Base-by-base conservation (phyloP, 2,329 filamentous ascomycete species). In the Phoma sp. region DNA sequence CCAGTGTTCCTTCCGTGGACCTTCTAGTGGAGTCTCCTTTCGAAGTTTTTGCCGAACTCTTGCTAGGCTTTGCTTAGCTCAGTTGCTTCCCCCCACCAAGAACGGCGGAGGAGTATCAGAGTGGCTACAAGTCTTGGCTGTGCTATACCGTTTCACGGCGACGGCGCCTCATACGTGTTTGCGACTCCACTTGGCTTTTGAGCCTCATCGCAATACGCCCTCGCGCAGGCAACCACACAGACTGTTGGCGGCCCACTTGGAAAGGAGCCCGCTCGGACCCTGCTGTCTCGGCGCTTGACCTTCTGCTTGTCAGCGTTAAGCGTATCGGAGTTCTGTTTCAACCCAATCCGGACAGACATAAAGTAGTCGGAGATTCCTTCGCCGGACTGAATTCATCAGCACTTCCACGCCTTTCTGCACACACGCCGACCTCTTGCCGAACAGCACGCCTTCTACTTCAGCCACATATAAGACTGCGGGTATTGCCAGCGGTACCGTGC, bases 141-240 rank as follows among this genome's bases (percentile, higher is more conserved):
- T 36, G 39, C 54, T 38, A 47, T 59, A 51, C 57, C 25, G 64
- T 65, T 64, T 64, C 62, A 60, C 42, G 46, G 57, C 58, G 49
- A 52, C 64, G 42, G 55, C 48, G 57, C 56, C 55, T 59, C 56
- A 62, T 60, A 64, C 64, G 46, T 43, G 45, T 49, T 49, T 45
- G 51, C 40, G 34, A 49, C 51, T 46, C 51, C 63, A 60, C 61
- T 65, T 57, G 48, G 21, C 55, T 51, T 56, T 53, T 56, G 56
- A 62, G 47, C 37, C 56, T 52, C 47, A 54, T 37, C 14, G n/a
- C 30, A 42, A 37, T 37, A 46, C 42, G 45, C 53, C 49, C 42
- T 48, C 45, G 47, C 51, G 46, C 50, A 53, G 38, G 39, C 39
- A 38, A 38, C 50, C 39, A 46, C 48, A 36, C 53, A 51, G 37